Percentiles rank a stretch among this genome's conserved stretches.
Evolutionary conservation across 164 flowering plant species (phyloP).

Genomic region (Paratinospora sagittata): DNA sequence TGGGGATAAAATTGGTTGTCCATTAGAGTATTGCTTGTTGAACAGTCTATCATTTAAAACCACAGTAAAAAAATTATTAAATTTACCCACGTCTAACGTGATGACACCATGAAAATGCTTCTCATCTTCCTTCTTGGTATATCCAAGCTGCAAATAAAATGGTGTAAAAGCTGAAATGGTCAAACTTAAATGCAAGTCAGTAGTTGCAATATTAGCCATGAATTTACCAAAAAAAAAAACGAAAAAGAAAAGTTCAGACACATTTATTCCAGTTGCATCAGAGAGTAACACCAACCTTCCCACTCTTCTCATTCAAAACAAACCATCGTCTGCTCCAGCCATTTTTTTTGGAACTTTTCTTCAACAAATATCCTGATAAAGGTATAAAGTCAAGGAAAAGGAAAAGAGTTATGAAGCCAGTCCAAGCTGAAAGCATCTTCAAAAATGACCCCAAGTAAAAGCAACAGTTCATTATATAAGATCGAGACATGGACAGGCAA

Average conservation of each 20-base stretch:
- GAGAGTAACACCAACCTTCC: slow-evolving; percentile 54
- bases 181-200: not conserved
- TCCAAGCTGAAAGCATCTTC: too few species aligned
- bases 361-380: slow-evolving; percentile 68
- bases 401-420: not conserved
- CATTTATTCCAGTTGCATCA: not conserved
- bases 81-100: slow-evolving; percentile 73
- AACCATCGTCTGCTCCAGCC: slow-evolving; percentile 98
- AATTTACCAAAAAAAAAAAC: not conserved
- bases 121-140: slow-evolving; percentile 97
- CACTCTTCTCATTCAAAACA: slow-evolving; percentile 91
- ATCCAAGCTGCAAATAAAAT: slow-evolving; percentile 69
- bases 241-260: not conserved
- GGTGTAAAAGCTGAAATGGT: not conserved
- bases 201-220: not conserved
- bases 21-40: not conserved
- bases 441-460: too few species aligned
- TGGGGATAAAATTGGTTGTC: too few species aligned
- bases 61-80: not conserved
- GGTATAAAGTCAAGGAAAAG: not conserved
- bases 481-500: too few species aligned
- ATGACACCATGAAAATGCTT: slow-evolving; percentile 88
- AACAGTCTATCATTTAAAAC: not conserved
- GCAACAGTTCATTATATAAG: too few species aligned
- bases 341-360: slow-evolving; percentile 87